Base-by-base conservation (phyloP, 176 grass and related monocot species). In the Pontederia crassipes region DNA sequence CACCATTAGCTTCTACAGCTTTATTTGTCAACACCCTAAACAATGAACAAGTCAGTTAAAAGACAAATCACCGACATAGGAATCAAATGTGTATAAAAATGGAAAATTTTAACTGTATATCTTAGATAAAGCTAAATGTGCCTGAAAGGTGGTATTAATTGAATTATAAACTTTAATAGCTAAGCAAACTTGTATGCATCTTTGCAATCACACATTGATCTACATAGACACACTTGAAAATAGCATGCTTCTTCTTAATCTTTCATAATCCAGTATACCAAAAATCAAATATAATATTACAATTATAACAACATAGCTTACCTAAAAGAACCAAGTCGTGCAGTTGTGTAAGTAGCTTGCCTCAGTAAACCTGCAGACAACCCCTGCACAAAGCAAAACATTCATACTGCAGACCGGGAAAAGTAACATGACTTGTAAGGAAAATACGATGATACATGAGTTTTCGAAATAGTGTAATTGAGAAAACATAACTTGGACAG, bases 271-370 rank as follows among this genome's bases (percentile, higher is more conserved):
- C 8, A 49, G 11, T 8, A 64, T 64, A 16, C 2, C 32, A 40
- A 40, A 24, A 64, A 12, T 64, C 15, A 47, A 64, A 49, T 45
- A 64, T 16, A 20, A 16, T 11, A 75, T 49, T 65, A 48, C 8
- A 60, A 17, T 4, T n/a, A 55, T 55, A 32, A 28, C 47, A 55
- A 10, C 4, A 28, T 70, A 65, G 70, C 68, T 64, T 58, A 95
- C 90, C 90, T 95, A 80, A 95, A 95, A 20, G 90, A 83, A 69
- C 90, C 90, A 64, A 95, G 72, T 64, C 90, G 86, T 60, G 86
- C 90, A 58, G 90, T 95, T 13, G 90, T 95, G 54, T 95, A 95
- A 0, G 86, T 95, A 7, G 86, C 90, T 71, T 95, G 90, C 83
- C 90, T 89, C 58, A 89, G 74, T 70, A 95, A 79, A 84, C 90